Conservation (phyloP, 495 filamentous ascomycete genomes). For the Neurospora africana region DNA sequence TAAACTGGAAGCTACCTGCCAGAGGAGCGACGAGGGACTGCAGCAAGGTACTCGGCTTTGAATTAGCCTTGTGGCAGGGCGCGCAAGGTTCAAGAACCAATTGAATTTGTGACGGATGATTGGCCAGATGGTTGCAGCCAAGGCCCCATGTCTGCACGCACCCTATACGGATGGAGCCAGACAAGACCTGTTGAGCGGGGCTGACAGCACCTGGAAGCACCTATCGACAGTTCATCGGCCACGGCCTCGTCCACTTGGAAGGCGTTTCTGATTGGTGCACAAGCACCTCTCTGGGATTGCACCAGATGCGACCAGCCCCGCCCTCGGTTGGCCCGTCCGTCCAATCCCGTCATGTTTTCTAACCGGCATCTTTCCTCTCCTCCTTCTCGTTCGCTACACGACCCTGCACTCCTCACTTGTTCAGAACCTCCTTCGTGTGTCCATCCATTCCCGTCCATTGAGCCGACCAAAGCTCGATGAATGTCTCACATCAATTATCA, state of each 20-base stretch:
- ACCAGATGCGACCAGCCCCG: neutral
- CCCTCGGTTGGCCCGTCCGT: neutral
- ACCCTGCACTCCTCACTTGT: neutral
- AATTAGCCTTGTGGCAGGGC: conserved; percentile 27
- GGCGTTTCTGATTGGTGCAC: neutral
- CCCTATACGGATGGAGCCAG: neutral
- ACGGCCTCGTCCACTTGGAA: neutral
- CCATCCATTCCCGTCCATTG: neutral
- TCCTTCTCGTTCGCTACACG: neutral
- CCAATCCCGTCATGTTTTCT: neutral
- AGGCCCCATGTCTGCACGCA: neutral
- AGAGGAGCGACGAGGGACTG: neutral
- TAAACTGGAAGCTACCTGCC: neutral
- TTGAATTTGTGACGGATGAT: neutral
- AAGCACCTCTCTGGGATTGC: neutral
- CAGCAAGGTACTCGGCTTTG: conserved; percentile 17
- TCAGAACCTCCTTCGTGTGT: too few relatives aligned
- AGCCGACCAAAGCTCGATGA: neutral
- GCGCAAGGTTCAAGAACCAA: neutral
- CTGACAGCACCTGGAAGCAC: neutral
- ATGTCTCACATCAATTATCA: too few relatives aligned
- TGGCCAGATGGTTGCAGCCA: neutral
- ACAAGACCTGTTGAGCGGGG: neutral
- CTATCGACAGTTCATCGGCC: neutral
- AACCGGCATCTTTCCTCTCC: neutral